Percentiles rank a stretch among this genome's conserved stretches.
These are phyloP conservation scores for Penicillium sp. DNA, from an alignment of 2,329 filamentous ascomycete species.

Conservation along the genomic window DNA sequence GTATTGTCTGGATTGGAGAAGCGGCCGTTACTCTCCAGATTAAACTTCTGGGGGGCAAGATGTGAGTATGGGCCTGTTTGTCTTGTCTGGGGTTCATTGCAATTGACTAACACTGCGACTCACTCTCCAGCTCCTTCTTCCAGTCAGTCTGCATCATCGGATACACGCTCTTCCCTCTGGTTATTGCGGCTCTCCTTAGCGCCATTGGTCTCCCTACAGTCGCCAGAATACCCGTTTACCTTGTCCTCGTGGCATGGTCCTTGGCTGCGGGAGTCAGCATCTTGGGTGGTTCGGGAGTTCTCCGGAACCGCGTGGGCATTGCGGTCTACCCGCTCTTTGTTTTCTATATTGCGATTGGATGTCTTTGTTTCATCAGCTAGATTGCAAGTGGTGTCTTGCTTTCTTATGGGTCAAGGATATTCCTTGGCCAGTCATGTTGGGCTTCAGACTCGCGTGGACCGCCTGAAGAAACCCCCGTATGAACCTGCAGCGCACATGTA, in stretches of 20 bases:
- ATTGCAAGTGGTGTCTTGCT: slow-evolving; percentile 7
- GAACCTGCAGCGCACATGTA: slow-evolving; percentile 7
- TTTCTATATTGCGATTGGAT: slow-evolving; percentile 90
- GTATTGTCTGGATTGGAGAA: slow-evolving; percentile 94
- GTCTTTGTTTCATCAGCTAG: slow-evolving; percentile 95
- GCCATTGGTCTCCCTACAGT: slow-evolving; percentile 77
- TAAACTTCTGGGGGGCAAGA: slow-evolving; percentile 91
- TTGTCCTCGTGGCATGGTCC: slow-evolving; percentile 86
- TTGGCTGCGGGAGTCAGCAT: slow-evolving; percentile 95
- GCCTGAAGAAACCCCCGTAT: slow-evolving; percentile 3
- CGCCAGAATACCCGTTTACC: slow-evolving; percentile 83
- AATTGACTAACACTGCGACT: slow-evolving; percentile 17
- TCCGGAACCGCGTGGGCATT: slow-evolving; percentile 89
- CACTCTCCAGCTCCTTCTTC: slow-evolving; percentile 76
- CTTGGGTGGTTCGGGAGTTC: slow-evolving; percentile 87
- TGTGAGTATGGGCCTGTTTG: slow-evolving; percentile 60
- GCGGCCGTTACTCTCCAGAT: slow-evolving; percentile 97
- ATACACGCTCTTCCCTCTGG: slow-evolving; percentile 94
- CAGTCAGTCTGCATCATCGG: slow-evolving; percentile 98
- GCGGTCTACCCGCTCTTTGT: slow-evolving; percentile 93
- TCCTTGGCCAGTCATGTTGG: slow-evolving; percentile 2
- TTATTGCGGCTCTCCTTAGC: slow-evolving; percentile 86
- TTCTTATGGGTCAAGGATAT: background rate
- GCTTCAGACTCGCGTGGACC: background rate
- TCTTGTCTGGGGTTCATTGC: background rate